Evolutionary conservation across 2,329 filamentous ascomycete genomes (phyloP).

Genomic region (Colletotrichum eremochloae): DNA sequence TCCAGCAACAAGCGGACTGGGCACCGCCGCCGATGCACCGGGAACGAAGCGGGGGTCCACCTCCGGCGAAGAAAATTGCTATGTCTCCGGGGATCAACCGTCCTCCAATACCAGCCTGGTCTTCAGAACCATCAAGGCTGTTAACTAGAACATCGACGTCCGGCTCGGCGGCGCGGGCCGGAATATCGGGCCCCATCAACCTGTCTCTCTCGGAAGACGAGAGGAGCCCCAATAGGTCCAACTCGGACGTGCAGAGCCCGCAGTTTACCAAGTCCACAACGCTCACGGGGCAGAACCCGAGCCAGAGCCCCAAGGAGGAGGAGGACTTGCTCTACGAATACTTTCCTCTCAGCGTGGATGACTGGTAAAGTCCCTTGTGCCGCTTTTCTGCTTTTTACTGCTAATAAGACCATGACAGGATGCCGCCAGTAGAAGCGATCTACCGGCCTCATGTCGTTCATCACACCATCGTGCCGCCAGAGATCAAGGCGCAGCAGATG

Average conservation of each 20-base stretch:
- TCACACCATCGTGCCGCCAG: conserved; percentile 79
- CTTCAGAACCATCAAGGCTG: conserved; percentile 50
- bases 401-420: conserved; percentile 60
- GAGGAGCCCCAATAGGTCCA: conserved; percentile 66
- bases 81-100: conserved; percentile 64
- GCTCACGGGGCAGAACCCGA: conserved; percentile 53
- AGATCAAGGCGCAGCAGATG: conserved; percentile 77
- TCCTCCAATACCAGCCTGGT: conserved; percentile 68
- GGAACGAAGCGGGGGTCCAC: conserved; percentile 56
- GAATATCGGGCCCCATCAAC: conserved; percentile 59
- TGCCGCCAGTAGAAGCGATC: conserved; percentile 89
- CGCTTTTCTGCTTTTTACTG: conserved; percentile 37
- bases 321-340: conserved; percentile 93
- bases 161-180: conserved; percentile 31
- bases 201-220: conserved; percentile 73
- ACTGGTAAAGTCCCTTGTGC: conserved; percentile 70
- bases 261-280: conserved; percentile 57
- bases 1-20: conserved; percentile 62
- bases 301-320: conserved; percentile 78
- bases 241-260: conserved; percentile 65
- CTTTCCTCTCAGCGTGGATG: conserved; percentile 90
- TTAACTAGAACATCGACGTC: conserved; percentile 15
- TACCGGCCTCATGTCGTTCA: conserved; percentile 95
- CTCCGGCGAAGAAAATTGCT: conserved; percentile 66
- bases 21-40: conserved; percentile 54